These are phyloP conservation scores for Coemansia sp. DNA, from an alignment of 192 early-diverging fungal genomes.

Conservation along the genomic window DNA sequence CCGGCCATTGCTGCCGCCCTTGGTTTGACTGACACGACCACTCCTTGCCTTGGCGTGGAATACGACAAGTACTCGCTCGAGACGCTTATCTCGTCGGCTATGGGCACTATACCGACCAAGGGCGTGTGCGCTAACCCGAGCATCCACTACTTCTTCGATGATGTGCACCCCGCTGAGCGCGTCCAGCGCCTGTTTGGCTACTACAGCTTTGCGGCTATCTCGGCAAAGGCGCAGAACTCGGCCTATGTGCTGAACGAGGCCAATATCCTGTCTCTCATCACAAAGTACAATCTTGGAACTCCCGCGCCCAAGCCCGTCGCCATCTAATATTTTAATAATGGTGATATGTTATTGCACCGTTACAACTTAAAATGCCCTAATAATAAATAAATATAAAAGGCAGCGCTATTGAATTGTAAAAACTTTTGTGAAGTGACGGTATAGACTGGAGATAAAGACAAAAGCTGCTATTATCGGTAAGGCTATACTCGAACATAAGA, in stretches of 20 bases:
- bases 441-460: too few species aligned
- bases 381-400: too few species aligned
- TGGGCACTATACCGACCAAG: conserved; percentile 17
- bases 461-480: too few species aligned
- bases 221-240: conserved; percentile 9
- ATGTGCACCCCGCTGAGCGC: conserved; percentile 45
- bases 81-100: conserved; percentile 28
- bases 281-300: conserved; percentile 27
- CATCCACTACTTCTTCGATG: conserved; percentile 48
- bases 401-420: too few species aligned
- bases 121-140: conserved; percentile 38
- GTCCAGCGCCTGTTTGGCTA: conserved; percentile 52
- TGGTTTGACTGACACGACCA: conserved; percentile 31
- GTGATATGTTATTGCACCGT: too few species aligned
- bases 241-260: conserved; percentile 20
- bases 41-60: conserved; percentile 32
- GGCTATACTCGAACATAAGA: too few species aligned
- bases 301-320: conserved; percentile 28
- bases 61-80: conserved; percentile 38
- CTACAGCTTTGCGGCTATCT: conserved; percentile 20
- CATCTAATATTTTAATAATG: neutral
- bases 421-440: too few species aligned
- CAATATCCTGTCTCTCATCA: conserved; percentile 24
- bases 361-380: too few species aligned
- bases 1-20: conserved; percentile 19